Evolutionary conservation across 257 asterid species (phyloP), one percentile per base, ranked within the genome.

Genomic region (Jacaranda mimosifolia): DNA sequence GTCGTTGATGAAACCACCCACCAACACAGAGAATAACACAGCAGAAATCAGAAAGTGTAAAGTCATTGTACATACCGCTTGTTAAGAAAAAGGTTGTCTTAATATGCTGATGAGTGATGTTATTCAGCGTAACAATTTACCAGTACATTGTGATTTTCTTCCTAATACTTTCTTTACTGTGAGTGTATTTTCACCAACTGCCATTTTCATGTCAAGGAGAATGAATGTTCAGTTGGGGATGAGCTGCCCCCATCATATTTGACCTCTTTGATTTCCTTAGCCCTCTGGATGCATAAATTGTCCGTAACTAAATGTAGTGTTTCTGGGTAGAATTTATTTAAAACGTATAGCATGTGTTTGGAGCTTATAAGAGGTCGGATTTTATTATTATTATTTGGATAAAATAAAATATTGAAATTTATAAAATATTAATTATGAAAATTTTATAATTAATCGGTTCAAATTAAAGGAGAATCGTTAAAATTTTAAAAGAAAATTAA

Each of bases 11-110:
- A 78, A 84, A 49, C 62, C 79, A 62, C 72, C 72, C 75, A 60
- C 73, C 75, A 65, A 75, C 66, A 39, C 45, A 60, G 42, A 73
- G 46, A 45, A 68, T 26, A 78, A 68, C 73, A 68, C 76, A 79
- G 75, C 58, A 58, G 77, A 71, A 5, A 63, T 13, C 52, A 12
- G 60, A 59, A 45, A 63, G 81, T 81, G 87, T 86, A 82, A 82
- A 87, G 82, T 60, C 89, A 55, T 68, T 86, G 96, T 90, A 86
- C 77, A 86, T 88, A 87, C 74, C 79, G 63, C 52, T 35, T 81
- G 78, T 26, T 63, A 18, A 19, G 12, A 68, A 63, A 35, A n/a
- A 53, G 70, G 78, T 75, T 63, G 80, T 55, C 55, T 62, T 36
- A 32, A 38, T 53, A 42, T 39, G 74, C 70, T 7, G 3, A 3